Evolutionary conservation across 2,329 filamentous ascomycete species (phyloP).

Genomic region (Hypomyces rosellus): DNA sequence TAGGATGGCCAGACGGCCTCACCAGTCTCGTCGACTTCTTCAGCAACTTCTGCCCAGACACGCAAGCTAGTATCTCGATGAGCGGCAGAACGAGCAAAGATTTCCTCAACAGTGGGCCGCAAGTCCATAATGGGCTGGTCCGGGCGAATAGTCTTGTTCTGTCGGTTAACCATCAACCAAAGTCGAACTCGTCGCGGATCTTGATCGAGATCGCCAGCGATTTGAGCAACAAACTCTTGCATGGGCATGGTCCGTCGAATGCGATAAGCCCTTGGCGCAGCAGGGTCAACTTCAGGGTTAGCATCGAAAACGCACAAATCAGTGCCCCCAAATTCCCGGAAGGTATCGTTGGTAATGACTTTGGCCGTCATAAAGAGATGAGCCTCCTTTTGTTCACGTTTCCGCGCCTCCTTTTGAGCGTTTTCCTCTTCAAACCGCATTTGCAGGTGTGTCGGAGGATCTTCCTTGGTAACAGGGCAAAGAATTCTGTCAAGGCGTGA

Average conservation of each 20-base stretch:
- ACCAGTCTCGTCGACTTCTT: constrained; percentile 60
- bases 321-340: constrained; percentile 73
- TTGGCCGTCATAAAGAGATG: constrained; percentile 86
- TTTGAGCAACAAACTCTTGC: constrained; percentile 62
- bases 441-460: constrained; percentile 77
- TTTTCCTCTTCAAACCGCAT: constrained; percentile 76
- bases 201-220: constrained; percentile 64
- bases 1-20: constrained; percentile 65
- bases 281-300: constrained; percentile 56
- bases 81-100: constrained; percentile 45
- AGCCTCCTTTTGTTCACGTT: constrained; percentile 87
- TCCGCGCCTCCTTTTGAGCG: constrained; percentile 64
- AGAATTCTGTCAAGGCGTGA: constrained; percentile 78
- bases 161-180: constrained; percentile 97
- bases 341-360: constrained; percentile 76
- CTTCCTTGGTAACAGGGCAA: constrained; percentile 64
- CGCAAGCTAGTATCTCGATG: constrained; percentile 67
- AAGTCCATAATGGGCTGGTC: constrained; percentile 79
- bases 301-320: constrained; percentile 70
- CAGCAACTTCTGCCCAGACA: constrained; percentile 78
- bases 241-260: constrained; percentile 70
- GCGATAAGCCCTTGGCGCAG: constrained; percentile 66
- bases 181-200: constrained; percentile 68
- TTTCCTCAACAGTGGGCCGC: constrained; percentile 71
- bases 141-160: constrained; percentile 92